Conservation (phyloP, 305 asterid species). For the Fraxinus dipetala region DNA sequence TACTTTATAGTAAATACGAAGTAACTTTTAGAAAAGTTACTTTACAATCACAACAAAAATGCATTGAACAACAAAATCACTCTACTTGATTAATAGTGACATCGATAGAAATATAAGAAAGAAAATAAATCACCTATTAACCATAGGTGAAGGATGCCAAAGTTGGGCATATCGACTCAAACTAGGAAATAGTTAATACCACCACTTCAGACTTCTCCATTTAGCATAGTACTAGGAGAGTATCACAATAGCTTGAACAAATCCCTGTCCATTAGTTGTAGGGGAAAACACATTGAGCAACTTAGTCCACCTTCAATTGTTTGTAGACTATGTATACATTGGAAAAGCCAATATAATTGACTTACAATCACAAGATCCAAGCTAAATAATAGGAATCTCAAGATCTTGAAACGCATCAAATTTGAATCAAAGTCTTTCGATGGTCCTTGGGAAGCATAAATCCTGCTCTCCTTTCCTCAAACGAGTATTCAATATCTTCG, state of each 20-base stretch:
- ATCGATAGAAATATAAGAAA: not conserved
- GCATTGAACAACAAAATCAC: not conserved
- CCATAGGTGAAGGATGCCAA: not conserved
- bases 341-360: conserved; percentile 41
- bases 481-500: conserved; percentile 72
- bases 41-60: not conserved
- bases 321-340: conserved; percentile 39
- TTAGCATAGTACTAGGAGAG: not conserved
- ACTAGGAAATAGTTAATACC: not conserved
- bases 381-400: not conserved
- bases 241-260: not conserved
- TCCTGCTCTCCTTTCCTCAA: conserved; percentile 80
- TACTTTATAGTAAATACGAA: not conserved
- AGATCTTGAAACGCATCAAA: conserved; percentile 8
- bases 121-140: not conserved
- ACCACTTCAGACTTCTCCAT: not conserved
- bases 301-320: conserved; percentile 25
- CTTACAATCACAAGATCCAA: conserved; percentile 25
- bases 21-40: not conserved
- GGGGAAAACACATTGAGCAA: conserved; percentile 15
- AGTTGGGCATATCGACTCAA: not conserved
- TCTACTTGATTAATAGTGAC: not conserved
- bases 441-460: conserved; percentile 48
- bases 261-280: conserved; percentile 4
- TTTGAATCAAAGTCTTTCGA: conserved; percentile 28